Evolutionary conservation across 306 rosid species (phyloP).

Genomic region (Canavalia ensiformis): DNA sequence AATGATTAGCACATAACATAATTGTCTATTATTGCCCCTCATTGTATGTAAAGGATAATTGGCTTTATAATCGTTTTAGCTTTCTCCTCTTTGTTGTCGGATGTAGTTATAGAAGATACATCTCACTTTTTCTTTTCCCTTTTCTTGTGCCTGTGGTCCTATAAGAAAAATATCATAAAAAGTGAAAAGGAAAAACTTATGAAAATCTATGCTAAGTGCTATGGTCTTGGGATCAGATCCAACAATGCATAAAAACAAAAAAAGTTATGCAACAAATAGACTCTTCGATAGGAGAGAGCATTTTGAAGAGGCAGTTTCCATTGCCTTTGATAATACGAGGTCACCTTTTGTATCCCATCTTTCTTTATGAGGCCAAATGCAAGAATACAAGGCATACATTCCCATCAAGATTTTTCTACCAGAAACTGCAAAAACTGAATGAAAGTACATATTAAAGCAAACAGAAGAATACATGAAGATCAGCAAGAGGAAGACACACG

Average conservation of each 20-base stretch:
- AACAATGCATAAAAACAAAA: constrained; percentile 49
- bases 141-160: constrained; percentile 43
- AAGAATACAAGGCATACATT: constrained; percentile 44
- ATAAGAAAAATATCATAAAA: constrained; percentile 36
- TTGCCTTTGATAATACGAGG: constrained; percentile 45
- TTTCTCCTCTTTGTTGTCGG: constrained; percentile 29
- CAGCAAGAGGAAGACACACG: constrained; percentile 44
- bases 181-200: constrained; percentile 43
- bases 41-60: constrained; percentile 26
- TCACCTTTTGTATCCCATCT: constrained; percentile 40
- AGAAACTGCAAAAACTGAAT: constrained; percentile 32
- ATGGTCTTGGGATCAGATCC: constrained; percentile 40
- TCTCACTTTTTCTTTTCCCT: not conserved
- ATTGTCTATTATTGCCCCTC: not conserved
- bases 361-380: constrained; percentile 41
- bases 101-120: constrained; percentile 10
- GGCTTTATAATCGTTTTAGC: not conserved
- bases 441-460: constrained; percentile 38
- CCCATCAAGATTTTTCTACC: constrained; percentile 22
- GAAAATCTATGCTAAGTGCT: constrained; percentile 31
- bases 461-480: constrained; percentile 38
- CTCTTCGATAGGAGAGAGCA: constrained; percentile 55
- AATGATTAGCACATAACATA: not conserved
- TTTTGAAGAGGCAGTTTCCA: constrained; percentile 32
- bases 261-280: constrained; percentile 42